Percentiles rank a stretch among this genome's conserved stretches.
Evolutionary conservation across 768 basidiomycete genomes (phyloP).

Genomic region (Sporobolomyces pararoseus): DNA sequence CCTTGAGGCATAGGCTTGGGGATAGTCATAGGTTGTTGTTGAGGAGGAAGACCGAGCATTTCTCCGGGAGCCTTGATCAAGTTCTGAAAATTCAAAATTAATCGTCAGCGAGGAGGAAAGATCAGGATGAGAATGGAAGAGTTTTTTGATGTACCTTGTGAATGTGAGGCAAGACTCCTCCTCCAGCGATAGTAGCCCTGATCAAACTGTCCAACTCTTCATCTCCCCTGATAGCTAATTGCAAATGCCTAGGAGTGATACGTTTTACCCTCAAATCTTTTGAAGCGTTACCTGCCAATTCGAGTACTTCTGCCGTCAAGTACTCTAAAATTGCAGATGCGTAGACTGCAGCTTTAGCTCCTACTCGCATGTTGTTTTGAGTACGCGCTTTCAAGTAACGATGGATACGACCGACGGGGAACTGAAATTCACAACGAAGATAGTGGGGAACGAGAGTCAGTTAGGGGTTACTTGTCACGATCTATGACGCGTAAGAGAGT

Average conservation of each 20-base stretch:
- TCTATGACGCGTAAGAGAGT: too few species aligned
- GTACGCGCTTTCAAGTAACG: slow-evolving; percentile 88
- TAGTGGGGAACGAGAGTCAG: too few species aligned
- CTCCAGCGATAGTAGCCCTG: slow-evolving; percentile 78
- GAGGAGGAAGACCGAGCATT: slow-evolving; percentile 24
- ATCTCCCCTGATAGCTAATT: slow-evolving; percentile 93
- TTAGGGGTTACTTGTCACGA: too few species aligned
- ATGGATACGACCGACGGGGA: slow-evolving; percentile 96
- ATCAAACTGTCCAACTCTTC: slow-evolving; percentile 96
- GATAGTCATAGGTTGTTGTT: slow-evolving; percentile 14
- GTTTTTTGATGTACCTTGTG: slow-evolving; percentile 40
- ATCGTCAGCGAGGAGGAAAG: too few species aligned
- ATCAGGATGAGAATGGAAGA: background rate
- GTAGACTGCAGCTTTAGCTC: slow-evolving; percentile 96
- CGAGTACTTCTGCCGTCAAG: slow-evolving; percentile 90
- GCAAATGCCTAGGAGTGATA: slow-evolving; percentile 91
- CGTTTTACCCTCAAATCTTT: slow-evolving; percentile 96
- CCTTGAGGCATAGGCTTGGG: slow-evolving; percentile 17
- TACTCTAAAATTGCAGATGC: slow-evolving; percentile 95
- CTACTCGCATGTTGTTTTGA: slow-evolving; percentile 89
- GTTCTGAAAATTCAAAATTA: slow-evolving; percentile 7
- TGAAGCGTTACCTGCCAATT: slow-evolving; percentile 93
- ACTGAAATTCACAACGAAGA: slow-evolving; percentile 55
- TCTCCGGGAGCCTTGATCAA: slow-evolving; percentile 37
- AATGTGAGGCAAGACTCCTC: slow-evolving; percentile 50